Evolutionary conservation across 129 eudicot species (phyloP).

Genomic region (Artemisia tridentata): DNA sequence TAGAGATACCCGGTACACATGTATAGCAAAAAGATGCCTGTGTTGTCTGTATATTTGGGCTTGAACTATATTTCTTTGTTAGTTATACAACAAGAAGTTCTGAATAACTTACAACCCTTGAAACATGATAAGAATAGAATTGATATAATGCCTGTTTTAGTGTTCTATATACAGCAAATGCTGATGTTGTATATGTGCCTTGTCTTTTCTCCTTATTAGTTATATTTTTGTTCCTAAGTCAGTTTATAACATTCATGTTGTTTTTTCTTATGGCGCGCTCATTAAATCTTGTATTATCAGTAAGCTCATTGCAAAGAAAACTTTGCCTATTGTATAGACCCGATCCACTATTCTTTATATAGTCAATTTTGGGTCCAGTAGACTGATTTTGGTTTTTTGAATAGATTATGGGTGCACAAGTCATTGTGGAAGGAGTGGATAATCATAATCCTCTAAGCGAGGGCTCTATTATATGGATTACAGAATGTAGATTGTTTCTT

Average conservation of each 20-base stretch:
- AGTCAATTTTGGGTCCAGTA: not conserved
- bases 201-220: not conserved
- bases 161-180: not conserved
- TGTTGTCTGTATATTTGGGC: not conserved
- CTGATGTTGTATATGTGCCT: not conserved
- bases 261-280: no score
- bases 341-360: not conserved
- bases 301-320: constrained; percentile 30
- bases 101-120: no score
- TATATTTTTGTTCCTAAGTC: not conserved
- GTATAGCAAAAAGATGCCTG: not conserved
- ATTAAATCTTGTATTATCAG: constrained; percentile 67
- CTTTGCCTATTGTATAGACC: not conserved
- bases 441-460: constrained; percentile 75
- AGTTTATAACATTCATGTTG: no score
- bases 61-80: not conserved
- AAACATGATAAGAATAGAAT: no score
- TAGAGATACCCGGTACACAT: not conserved
- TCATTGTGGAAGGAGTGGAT: constrained; percentile 78
- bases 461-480: constrained; percentile 87
- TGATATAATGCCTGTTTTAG: no score
- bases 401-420: constrained; percentile 80
- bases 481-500: constrained; percentile 70
- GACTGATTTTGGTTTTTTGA: not conserved
- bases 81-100: not conserved